Base-by-base conservation (phyloP, 768 basidiomycete genomes). In the Lactarius sp. region DNA sequence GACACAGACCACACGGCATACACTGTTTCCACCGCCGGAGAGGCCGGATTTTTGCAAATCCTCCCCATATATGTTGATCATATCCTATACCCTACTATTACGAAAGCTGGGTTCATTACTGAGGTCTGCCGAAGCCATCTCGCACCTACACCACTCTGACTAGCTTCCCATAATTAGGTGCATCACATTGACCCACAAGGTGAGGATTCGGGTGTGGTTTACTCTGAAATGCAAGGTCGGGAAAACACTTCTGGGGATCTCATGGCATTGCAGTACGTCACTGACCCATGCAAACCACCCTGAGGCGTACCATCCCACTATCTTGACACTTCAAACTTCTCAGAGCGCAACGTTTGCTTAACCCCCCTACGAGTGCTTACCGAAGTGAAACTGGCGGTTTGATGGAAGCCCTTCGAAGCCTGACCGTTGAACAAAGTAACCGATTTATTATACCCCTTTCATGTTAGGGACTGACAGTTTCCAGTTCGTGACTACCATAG, bases 381-480 rank as follows among this genome's bases (percentile, higher is more conserved):
- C 84, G 95, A 33, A 95, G 93, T 68, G 97, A 99, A 80, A 98
- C 95, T 0, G 97, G 97, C 22, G 97, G 97, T 33, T 76, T 98
- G 42, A 94, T 98, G 92, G 86, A 91, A 65, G 92, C 92, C 2
- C 77, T 99, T 31, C 83, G 97, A 31, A 82, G 86, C 14, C 78
- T 99, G 64, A 88, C 85, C 2, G 86, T 93, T 27, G 87, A 97
- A 67, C 87, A 97, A 80, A 97, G 94, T 95, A 18, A 74, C 71
- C 76, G 68, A 31, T 42, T 42, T 14, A 36, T 4, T 36, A 6
- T 59, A 2, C 34, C 65, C 34, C 51, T 65, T 47, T 62, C 20
- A 36, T 36, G 58, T 31, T 60, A 20, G 46, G 52, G 44, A 61
- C 63, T 67, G 36, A 46, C 62, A 39, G 46, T n/a, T 14, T 68